These are phyloP conservation scores for Mortierella antarctica DNA, from an alignment of 192 early-diverging fungal genomes.

Conservation along the genomic window DNA sequence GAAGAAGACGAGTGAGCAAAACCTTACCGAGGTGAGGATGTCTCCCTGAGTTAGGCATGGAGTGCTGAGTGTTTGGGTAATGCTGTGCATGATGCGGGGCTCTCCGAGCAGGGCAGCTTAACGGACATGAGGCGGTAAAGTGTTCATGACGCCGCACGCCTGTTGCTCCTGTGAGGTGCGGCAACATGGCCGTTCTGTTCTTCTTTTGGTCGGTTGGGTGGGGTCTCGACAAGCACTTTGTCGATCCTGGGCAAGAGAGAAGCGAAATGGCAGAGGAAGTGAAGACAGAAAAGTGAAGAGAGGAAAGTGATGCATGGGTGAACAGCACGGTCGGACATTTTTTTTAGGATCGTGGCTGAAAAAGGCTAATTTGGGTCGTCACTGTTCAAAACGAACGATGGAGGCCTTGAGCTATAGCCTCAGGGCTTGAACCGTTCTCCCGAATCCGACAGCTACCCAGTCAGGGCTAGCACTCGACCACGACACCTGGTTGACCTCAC, in stretches of 20 bases:
- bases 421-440: slow-evolving; percentile 86
- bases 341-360: neutral
- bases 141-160: slow-evolving; percentile 26
- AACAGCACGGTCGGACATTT: too few relatives aligned
- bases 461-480: slow-evolving; percentile 85
- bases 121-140: slow-evolving; percentile 34
- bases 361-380: neutral
- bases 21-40: slow-evolving; percentile 32
- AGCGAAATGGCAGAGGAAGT: neutral
- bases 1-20: neutral
- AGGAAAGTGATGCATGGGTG: neutral
- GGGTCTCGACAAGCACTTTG: slow-evolving; percentile 13
- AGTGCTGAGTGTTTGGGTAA: slow-evolving; percentile 8
- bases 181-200: slow-evolving; percentile 2
- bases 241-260: slow-evolving; percentile 1
- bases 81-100: slow-evolving; percentile 15
- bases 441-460: slow-evolving; percentile 92
- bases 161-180: slow-evolving; percentile 26
- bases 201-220: neutral
- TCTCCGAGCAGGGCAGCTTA: slow-evolving; percentile 29
- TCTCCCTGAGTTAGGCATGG: neutral
- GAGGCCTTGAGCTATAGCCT: slow-evolving; percentile 62
- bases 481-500: slow-evolving; percentile 82
- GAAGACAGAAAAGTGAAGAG: too few relatives aligned
- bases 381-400: too few relatives aligned